A percentile compares a stretch with the other conserved stretches of the same genome.
These are phyloP conservation scores for Pachysandra terminalis DNA, from an alignment of 164 flowering plant species.

Conservation along the genomic window DNA sequence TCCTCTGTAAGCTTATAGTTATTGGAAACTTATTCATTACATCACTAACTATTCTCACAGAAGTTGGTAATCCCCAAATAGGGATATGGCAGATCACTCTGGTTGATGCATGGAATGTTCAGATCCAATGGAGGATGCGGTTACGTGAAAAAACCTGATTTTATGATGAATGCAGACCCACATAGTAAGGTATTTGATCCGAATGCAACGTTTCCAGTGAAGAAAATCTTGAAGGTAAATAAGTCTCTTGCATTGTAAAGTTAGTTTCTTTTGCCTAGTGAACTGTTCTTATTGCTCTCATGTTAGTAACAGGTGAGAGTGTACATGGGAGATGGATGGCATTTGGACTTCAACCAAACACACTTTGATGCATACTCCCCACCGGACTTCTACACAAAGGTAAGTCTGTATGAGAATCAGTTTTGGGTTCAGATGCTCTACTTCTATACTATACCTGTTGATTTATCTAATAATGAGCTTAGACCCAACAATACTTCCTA, in stretches of 20 bases:
- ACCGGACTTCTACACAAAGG: slow-evolving; percentile 44
- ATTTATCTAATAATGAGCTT: too few relatives aligned
- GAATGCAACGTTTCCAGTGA: slow-evolving; percentile 22
- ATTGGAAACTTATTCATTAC: too few relatives aligned
- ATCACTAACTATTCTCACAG: not conserved
- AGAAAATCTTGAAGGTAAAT: slow-evolving; percentile 38
- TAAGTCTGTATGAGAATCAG: slow-evolving; percentile 5
- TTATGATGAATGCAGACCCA: slow-evolving; percentile 21
- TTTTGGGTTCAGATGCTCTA: not conserved
- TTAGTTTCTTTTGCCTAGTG: not conserved
- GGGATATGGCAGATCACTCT: slow-evolving; percentile 42
- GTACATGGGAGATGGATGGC: slow-evolving; percentile 55
- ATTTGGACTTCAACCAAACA: slow-evolving; percentile 31
- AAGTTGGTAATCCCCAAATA: slow-evolving; percentile 8
- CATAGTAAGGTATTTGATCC: slow-evolving; percentile 32
- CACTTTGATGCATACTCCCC: slow-evolving; percentile 38
- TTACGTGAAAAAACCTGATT: slow-evolving; percentile 47
- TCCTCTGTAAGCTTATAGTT: too few relatives aligned
- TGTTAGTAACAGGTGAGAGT: slow-evolving; percentile 31
- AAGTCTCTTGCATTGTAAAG: not conserved
- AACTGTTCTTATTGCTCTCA: not conserved
- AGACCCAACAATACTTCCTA: too few relatives aligned
- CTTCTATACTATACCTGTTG: not conserved
- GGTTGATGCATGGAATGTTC: slow-evolving; percentile 52
- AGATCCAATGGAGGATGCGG: slow-evolving; percentile 59